These are phyloP conservation scores for Elaeis guineensis DNA, from an alignment of 176 grass and related monocot genomes.

Conservation along the genomic window DNA sequence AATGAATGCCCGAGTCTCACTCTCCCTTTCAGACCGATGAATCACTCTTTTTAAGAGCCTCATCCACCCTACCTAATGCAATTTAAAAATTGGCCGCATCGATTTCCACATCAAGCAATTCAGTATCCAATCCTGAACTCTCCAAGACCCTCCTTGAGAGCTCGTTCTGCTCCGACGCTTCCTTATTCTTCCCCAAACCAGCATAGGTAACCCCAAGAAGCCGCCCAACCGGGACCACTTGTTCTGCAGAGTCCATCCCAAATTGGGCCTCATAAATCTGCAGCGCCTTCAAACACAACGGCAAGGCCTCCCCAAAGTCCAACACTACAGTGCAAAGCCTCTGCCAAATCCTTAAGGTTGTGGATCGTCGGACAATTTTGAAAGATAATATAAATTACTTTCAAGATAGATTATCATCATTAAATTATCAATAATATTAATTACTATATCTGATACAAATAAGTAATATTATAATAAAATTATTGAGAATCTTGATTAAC, in stretches of 20 bases:
- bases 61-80: slow-evolving; percentile 42
- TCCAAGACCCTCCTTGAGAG: slow-evolving; percentile 42
- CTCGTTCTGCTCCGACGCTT: slow-evolving; percentile 52
- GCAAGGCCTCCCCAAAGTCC: slow-evolving; percentile 48
- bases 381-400: no score
- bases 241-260: slow-evolving; percentile 27
- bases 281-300: slow-evolving; percentile 35
- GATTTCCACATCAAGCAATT: slow-evolving; percentile 38
- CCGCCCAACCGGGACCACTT: slow-evolving; percentile 38
- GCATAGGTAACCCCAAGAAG: slow-evolving; percentile 41
- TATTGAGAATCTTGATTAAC: no score
- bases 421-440: no score
- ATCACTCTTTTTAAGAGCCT: slow-evolving; percentile 53
- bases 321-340: slow-evolving; percentile 41
- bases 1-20: slow-evolving; percentile 43
- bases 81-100: slow-evolving; percentile 42
- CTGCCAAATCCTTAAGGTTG: slow-evolving; percentile 33
- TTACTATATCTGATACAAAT: no score
- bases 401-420: no score
- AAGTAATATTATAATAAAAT: no score
- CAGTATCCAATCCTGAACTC: slow-evolving; percentile 24
- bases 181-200: slow-evolving; percentile 34
- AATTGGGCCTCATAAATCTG: slow-evolving; percentile 27
- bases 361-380: no score
- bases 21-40: slow-evolving; percentile 40